phyloP scores from a whole-genome alignment of 1,284 basidiomycete species.

The Abortiporus biennis region DNA sequence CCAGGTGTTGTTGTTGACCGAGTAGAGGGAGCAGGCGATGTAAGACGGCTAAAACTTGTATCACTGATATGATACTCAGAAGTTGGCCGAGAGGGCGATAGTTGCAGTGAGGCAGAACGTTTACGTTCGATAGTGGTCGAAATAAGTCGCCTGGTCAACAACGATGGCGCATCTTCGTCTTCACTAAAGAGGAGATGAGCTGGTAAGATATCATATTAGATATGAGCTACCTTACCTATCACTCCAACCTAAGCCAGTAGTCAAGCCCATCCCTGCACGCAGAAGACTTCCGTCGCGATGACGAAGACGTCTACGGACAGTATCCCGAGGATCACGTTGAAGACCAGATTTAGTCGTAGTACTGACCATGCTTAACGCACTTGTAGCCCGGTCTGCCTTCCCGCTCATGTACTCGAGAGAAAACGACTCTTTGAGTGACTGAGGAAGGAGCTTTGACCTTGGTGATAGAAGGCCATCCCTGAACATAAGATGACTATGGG shows the following conservation, averaged over 20 bases:
- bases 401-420: conserved; percentile 2
- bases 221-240: conserved; percentile 47
- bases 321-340: conserved; percentile 59
- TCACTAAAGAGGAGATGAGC: conserved; percentile 36
- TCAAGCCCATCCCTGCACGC: conserved; percentile 67
- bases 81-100: neutral
- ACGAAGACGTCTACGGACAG: conserved; percentile 49
- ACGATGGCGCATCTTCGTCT: conserved; percentile 76
- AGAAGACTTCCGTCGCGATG: conserved; percentile 67
- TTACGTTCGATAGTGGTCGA: conserved; percentile 45
- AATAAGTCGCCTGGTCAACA: conserved; percentile 63
- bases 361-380: too few species aligned
- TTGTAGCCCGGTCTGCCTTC: too few species aligned
- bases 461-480: conserved; percentile 69
- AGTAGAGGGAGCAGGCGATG: too few species aligned
- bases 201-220: neutral
- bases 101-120: conserved; percentile 16
- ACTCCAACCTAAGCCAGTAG: conserved; percentile 78
- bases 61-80: too few species aligned
- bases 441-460: conserved; percentile 54
- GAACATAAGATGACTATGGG: conserved; percentile 60
- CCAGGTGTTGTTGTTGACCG: too few species aligned
- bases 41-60: too few species aligned
- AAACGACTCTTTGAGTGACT: conserved; percentile 11
- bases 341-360: conserved; percentile 42